Base-by-base conservation (phyloP, 2,329 filamentous ascomycete genomes). In the Epichloe coenophiala region DNA sequence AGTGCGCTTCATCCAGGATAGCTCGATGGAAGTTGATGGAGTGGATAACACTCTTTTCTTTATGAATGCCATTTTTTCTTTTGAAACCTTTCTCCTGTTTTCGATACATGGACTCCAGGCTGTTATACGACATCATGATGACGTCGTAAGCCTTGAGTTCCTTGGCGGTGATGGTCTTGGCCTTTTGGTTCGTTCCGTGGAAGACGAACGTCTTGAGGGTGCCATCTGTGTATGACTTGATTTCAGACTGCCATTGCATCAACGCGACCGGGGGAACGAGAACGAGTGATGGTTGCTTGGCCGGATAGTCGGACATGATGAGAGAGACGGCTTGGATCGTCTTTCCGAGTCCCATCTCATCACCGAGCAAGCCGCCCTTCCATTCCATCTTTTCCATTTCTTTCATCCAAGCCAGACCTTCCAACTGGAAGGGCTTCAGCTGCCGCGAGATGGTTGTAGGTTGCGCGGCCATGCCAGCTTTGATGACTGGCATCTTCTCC, bases 321-420 rank as follows among this genome's bases (percentile, higher is more conserved):
- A 98, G 77, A 3, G 91, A 96, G 17, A 98, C 93, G 2, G 93
- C 91, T 67, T 98, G 93, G 47, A 98, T 97, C 0, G 93, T 98
- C 71, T 98, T 98, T 47, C 93, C 93, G 70, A 98, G 86, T 6
- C 93, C 93, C 93, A 98, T 98, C 68, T 98, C 93, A 59, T 98
- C 93, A 53, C 93, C 93, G 2, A 98, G 77, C 2, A 98, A 74
- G 13, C 93, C 93, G 17, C 93, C 93, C 61, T 83, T 87, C 77
- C 90, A 97, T 39, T 84, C 70, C 0, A 81, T 85, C 67, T 86
- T 73, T 64, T 98, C 93, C 76, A 97, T 95, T 50, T 78, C 83
- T 54, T 78, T 81, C 88, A 98, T 94, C 93, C 93, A 98, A 47
- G 88, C 83, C 38, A 98, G 73, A 4, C 93, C 93, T 67, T 96